A percentile compares a stretch with the other conserved stretches of the same genome.
phyloP scores from a whole-genome alignment of 306 rosid genomes.

The Ammopiptanthus mongolicus region DNA sequence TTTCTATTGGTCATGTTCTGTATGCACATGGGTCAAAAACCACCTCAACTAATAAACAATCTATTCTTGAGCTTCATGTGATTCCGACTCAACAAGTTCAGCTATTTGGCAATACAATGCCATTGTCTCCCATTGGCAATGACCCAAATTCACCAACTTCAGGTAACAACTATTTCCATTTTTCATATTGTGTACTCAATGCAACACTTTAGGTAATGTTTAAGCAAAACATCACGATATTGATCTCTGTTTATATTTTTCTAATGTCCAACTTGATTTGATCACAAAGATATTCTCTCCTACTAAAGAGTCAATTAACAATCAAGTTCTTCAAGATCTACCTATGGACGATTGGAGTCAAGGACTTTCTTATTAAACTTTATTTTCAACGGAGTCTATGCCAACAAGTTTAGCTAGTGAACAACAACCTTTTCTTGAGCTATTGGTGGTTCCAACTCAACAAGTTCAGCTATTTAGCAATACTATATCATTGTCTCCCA shows the following conservation, averaged over 20 bases:
- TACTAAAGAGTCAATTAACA: neutral
- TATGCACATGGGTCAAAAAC: neutral
- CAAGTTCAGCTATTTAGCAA: neutral
- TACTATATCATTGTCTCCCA: too few relatives aligned
- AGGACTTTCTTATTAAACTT: neutral
- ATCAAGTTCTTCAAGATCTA: neutral
- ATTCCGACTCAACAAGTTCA: neutral
- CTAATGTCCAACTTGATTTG: neutral
- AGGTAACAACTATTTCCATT: slow-evolving; percentile 7
- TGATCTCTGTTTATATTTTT: neutral
- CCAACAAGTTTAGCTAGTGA: neutral
- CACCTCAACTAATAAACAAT: neutral
- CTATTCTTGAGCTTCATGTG: neutral
- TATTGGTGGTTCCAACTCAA: neutral
- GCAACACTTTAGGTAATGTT: neutral
- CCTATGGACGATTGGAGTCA: neutral
- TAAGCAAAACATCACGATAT: neutral
- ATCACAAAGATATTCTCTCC: neutral
- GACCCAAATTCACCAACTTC: neutral
- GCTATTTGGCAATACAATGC: neutral
- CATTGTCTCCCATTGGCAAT: neutral
- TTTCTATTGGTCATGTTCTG: neutral
- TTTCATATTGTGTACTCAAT: neutral
- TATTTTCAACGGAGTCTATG: neutral
- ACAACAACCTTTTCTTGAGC: neutral